Evolutionary conservation across 257 asterid species (phyloP), one percentile per base, ranked within the genome.

Genomic region (Handroanthus guayacan): DNA sequence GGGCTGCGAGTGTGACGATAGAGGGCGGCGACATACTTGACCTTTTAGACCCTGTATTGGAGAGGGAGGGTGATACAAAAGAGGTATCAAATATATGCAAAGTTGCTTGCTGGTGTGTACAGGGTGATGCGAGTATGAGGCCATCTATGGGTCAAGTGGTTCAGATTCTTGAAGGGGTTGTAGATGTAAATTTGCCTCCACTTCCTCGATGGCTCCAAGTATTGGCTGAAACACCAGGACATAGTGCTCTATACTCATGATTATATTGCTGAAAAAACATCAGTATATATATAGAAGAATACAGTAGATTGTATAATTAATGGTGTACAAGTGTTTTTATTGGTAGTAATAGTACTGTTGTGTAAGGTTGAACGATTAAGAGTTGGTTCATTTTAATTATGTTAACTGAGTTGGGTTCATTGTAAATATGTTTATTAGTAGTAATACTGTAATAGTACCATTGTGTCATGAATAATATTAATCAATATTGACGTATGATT

Each of bases 171-270:
- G 85, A 81, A 62, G 79, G 85, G 16, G 69, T 67, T 34, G n/a
- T 54, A 31, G 74, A 77, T 17, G 82, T 81, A 55, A 60, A 62
- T 57, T 25, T 71, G 72, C 85, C 78, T 25, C 77, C 79, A 20
- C 67, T 64, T 7, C 85, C 85, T 1, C 84, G 83, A 13, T 72
- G 83, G 20, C 89, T 89, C 45, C 84, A 79, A 73, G 44, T 72
- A 41, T 5, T 66, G 41, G 61, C 17, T 16, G 61, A 54, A 54
- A 54, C 10, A 11, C 2, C 8, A 8, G 45, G 1, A 41, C 8
- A 4, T 5, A 41, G 45, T 41, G 45, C 8, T 41, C 1, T 41
- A 5, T 41, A 41, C 45, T 41, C 5, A 5, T 25, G 1, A 25
- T 25, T 25, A 25, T 25, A 25, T 25, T 25, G 31, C 31, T 25